These are phyloP conservation scores for Solanum stenotomum DNA, from an alignment of 257 asterid species.

Conservation along the genomic window DNA sequence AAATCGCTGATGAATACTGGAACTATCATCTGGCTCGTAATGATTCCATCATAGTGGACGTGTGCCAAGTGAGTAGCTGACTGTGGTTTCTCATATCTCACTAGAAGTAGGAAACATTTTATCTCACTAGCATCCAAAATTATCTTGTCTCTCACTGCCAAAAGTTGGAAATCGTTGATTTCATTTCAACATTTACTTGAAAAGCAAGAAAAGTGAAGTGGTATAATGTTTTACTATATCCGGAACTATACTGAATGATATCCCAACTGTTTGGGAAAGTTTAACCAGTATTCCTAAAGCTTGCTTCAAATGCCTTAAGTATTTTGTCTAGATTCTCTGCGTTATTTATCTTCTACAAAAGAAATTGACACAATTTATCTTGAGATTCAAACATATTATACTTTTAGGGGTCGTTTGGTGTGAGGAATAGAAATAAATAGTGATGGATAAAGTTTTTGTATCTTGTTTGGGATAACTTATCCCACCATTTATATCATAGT, in stretches of 20 bases:
- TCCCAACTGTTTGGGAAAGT: neutral
- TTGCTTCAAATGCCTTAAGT: neutral
- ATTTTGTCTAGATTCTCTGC: neutral
- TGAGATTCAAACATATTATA: neutral
- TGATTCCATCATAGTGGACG: slow-evolving; percentile 91
- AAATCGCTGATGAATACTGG: slow-evolving; percentile 94
- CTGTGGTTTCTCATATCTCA: neutral
- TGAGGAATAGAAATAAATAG: too few relatives aligned
- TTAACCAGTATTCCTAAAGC: neutral
- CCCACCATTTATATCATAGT: too few relatives aligned
- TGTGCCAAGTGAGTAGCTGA: slow-evolving; percentile 63
- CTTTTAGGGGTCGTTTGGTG: neutral
- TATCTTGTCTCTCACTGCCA: neutral
- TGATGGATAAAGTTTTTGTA: too few relatives aligned
- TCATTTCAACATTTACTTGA: neutral
- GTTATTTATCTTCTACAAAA: neutral
- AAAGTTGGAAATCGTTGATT: neutral
- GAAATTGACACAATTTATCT: neutral
- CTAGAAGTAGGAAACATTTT: neutral
- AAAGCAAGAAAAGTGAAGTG: neutral
- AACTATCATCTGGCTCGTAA: slow-evolving; percentile 91
- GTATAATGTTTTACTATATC: neutral
- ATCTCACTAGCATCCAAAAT: neutral
- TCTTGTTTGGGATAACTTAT: too few relatives aligned
- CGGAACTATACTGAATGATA: neutral